Evolutionary conservation across 2,329 filamentous ascomycete species (phyloP).

Genomic region (Aspergillus felis): DNA sequence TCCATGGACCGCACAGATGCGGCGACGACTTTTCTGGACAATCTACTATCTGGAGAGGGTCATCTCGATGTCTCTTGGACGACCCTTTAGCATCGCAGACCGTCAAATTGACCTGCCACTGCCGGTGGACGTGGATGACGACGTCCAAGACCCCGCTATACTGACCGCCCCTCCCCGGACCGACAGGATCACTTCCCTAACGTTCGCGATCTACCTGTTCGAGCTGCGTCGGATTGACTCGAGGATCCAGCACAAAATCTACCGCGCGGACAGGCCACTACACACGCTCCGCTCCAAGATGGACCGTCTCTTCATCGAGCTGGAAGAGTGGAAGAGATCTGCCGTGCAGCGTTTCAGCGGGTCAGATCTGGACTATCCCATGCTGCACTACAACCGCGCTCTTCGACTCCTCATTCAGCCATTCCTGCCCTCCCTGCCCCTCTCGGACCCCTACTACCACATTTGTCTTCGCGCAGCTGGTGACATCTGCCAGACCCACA

Average conservation of each 20-base stretch:
- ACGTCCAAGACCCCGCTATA: slow-evolving; percentile 35
- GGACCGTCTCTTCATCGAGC: slow-evolving; percentile 42
- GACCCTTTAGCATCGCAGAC: slow-evolving; percentile 50
- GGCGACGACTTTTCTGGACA: slow-evolving; percentile 50
- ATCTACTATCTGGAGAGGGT: slow-evolving; percentile 50
- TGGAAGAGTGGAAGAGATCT: slow-evolving; percentile 47
- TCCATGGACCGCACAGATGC: slow-evolving; percentile 43
- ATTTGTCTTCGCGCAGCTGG: slow-evolving; percentile 37
- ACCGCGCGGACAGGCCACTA: slow-evolving; percentile 47
- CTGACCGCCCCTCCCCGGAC: slow-evolving; percentile 27
- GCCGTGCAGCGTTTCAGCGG: slow-evolving; percentile 31
- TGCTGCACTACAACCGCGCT: slow-evolving; percentile 50
- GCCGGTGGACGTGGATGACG: slow-evolving; percentile 44
- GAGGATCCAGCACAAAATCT: slow-evolving; percentile 51
- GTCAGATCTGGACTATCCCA: slow-evolving; percentile 45
- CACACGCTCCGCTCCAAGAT: slow-evolving; percentile 46
- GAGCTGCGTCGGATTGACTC: slow-evolving; percentile 47
- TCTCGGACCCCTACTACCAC: slow-evolving; percentile 46
- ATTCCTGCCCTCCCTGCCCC: slow-evolving; percentile 45
- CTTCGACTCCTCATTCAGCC: slow-evolving; percentile 50
- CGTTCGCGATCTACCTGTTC: slow-evolving; percentile 44
- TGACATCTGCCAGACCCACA: slow-evolving; percentile 37
- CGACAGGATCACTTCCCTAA: slow-evolving; percentile 33
- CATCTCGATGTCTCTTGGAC: slow-evolving; percentile 49
- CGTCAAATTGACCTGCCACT: slow-evolving; percentile 50